phyloP scores from a whole-genome alignment of 2,329 filamentous ascomycete genomes.

The Aspergillus pseudoglaucus region DNA sequence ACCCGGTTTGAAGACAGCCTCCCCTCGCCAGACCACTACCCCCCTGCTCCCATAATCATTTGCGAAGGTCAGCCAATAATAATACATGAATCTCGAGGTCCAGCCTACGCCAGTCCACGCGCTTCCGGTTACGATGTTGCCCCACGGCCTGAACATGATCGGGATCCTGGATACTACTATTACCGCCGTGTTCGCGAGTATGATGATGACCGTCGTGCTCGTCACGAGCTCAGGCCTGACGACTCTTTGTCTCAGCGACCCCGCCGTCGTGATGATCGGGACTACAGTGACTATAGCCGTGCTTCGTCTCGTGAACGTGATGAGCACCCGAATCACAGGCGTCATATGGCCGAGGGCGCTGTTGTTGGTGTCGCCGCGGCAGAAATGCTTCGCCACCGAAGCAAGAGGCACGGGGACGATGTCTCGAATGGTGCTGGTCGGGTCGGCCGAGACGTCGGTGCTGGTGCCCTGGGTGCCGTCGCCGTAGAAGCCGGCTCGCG shows the following conservation, averaged over 20 bases:
- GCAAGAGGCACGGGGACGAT: conserved; percentile 51
- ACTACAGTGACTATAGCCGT: conserved; percentile 56
- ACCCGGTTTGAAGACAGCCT: conserved; percentile 49
- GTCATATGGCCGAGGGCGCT: conserved; percentile 57
- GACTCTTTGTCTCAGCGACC: conserved; percentile 49
- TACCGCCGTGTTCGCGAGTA: conserved; percentile 51
- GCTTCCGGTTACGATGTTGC: conserved; percentile 56
- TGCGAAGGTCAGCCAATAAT: conserved; percentile 51
- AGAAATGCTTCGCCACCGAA: conserved; percentile 53
- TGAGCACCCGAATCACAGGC: conserved; percentile 45
- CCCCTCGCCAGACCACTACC: conserved; percentile 38
- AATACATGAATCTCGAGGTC: conserved; percentile 47
- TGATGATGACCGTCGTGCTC: conserved; percentile 42
- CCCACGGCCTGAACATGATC: conserved; percentile 50
- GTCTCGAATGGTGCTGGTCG: conserved; percentile 46
- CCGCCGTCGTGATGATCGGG: conserved; percentile 29
- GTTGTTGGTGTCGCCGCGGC: conserved; percentile 56
- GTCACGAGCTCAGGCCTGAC: conserved; percentile 44
- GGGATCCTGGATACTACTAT: conserved; percentile 59
- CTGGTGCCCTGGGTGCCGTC: conserved; percentile 55
- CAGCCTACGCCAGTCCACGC: conserved; percentile 43
- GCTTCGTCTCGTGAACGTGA: conserved; percentile 37
- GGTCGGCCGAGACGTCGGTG: conserved; percentile 48
- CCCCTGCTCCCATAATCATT: conserved; percentile 45
- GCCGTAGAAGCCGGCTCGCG: conserved; percentile 53